Evolutionary conservation across 1,284 basidiomycete species (phyloP).

Genomic region (Mycena citricolor): DNA sequence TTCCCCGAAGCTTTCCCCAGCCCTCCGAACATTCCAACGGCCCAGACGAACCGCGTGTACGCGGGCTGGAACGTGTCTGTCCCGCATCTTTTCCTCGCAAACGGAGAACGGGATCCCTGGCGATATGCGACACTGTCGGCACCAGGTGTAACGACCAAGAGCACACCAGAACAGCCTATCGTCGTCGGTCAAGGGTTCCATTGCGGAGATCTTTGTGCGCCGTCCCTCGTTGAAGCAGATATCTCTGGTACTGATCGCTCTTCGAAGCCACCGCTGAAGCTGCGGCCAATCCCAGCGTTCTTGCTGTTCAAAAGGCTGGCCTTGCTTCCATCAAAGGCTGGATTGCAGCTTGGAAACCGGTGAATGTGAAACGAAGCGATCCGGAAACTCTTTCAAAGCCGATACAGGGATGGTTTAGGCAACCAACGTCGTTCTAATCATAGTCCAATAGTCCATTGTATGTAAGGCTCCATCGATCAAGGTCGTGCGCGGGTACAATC

Average conservation of each 20-base stretch:
- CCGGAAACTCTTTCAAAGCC: too few species aligned
- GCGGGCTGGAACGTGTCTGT: conserved; percentile 61
- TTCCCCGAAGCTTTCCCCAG: conserved; percentile 56
- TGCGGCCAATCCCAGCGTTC: conserved; percentile 49
- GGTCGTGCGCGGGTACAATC: too few species aligned
- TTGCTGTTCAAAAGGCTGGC: conserved; percentile 49
- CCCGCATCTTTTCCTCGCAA: conserved; percentile 66
- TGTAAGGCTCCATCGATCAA: too few species aligned
- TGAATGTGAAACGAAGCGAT: too few species aligned
- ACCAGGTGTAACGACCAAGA: conserved; percentile 44
- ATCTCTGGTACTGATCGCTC: background rate
- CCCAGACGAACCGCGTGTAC: conserved; percentile 49
- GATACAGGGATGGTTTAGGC: too few species aligned
- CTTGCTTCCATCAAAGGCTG: conserved; percentile 37
- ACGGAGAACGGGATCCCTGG: conserved; percentile 73
- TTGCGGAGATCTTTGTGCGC: conserved; percentile 55
- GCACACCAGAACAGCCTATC: conserved; percentile 55
- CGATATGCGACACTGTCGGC: conserved; percentile 67
- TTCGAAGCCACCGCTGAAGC: conserved; percentile 28
- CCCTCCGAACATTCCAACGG: conserved; percentile 34
- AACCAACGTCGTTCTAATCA: too few species aligned
- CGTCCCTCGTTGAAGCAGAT: conserved; percentile 26
- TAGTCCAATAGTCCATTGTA: too few species aligned
- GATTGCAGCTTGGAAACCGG: conserved; percentile 20
- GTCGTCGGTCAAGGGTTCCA: conserved; percentile 63